These are phyloP conservation scores for Eimeria mitis DNA, from an alignment of 169 alveolate genomes.

Conservation along the genomic window DNA sequence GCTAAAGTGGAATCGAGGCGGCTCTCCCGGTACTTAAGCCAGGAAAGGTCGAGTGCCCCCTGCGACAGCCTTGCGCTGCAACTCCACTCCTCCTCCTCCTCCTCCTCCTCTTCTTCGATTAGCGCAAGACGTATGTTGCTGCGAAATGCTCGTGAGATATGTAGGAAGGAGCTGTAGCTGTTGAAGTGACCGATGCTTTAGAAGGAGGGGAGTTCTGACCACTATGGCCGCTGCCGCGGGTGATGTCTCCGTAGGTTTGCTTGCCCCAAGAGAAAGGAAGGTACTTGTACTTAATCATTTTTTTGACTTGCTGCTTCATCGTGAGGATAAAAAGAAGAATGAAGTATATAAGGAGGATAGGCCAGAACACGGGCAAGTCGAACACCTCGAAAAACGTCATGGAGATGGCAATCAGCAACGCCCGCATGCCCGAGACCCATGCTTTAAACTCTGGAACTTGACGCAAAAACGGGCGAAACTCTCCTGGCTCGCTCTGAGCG, in stretches of 20 bases:
- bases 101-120: no score
- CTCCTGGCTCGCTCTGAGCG: slow-evolving; percentile 83
- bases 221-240: slow-evolving; percentile 83
- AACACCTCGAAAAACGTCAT: slow-evolving; percentile 86
- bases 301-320: slow-evolving; percentile 90
- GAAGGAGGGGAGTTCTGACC: slow-evolving; percentile 9
- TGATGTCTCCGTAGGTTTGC: slow-evolving; percentile 88
- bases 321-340: slow-evolving; percentile 89
- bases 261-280: slow-evolving; percentile 91
- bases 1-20: neutral
- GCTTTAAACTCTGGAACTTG: slow-evolving; percentile 91
- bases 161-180: slow-evolving; percentile 68
- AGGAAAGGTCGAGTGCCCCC: neutral
- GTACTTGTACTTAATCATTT: slow-evolving; percentile 88
- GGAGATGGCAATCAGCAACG: slow-evolving; percentile 84
- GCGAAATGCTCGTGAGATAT: slow-evolving; percentile 70
- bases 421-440: slow-evolving; percentile 88
- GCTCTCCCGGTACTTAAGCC: neutral
- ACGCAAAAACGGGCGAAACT: slow-evolving; percentile 91
- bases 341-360: slow-evolving; percentile 91
- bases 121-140: slow-evolving; percentile 81
- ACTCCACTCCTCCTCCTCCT: neutral
- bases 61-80: neutral
- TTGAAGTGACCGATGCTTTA: slow-evolving; percentile 39
- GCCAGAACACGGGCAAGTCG: slow-evolving; percentile 94